Percentiles rank a stretch among this genome's conserved stretches.
Evolutionary conservation across 768 basidiomycete genomes (phyloP).

Genomic region (Chlorophyllum brunneum): DNA sequence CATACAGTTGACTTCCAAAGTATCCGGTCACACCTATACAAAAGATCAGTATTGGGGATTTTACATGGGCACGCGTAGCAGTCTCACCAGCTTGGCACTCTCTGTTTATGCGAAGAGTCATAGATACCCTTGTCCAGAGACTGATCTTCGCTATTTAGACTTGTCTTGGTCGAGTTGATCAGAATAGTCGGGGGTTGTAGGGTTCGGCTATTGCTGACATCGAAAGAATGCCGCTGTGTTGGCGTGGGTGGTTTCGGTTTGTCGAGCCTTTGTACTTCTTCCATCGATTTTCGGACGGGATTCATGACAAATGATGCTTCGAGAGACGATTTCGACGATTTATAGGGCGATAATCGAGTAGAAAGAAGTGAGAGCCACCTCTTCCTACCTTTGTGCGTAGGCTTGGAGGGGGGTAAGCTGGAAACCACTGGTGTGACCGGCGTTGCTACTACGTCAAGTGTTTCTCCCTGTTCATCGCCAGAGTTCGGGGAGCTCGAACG

Average conservation of each 20-base stretch:
- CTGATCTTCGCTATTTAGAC: conserved; percentile 28
- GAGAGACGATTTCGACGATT: background rate
- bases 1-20: conserved; percentile 73
- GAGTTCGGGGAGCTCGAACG: conserved; percentile 7
- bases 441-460: conserved; percentile 3
- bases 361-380: conserved; percentile 3
- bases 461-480: conserved; percentile 26
- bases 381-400: background rate
- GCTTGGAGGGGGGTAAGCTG: background rate
- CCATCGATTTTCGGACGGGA: conserved; percentile 15
- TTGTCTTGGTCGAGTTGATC: conserved; percentile 32
- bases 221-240: conserved; percentile 10
- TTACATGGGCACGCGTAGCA: conserved; percentile 18
- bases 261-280: conserved; percentile 16
- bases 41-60: background rate
- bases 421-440: background rate
- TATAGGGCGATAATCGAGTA: background rate
- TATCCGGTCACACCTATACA: conserved; percentile 77
- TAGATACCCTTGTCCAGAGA: conserved; percentile 60
- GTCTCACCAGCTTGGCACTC: conserved; percentile 76
- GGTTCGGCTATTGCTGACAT: conserved; percentile 13
- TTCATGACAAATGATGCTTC: conserved; percentile 7
- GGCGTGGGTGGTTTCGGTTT: background rate
- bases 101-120: conserved; percentile 76
- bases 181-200: conserved; percentile 23